Conservation (phyloP, 371 early-diverging fungal species). For the Mucor irregularis region DNA sequence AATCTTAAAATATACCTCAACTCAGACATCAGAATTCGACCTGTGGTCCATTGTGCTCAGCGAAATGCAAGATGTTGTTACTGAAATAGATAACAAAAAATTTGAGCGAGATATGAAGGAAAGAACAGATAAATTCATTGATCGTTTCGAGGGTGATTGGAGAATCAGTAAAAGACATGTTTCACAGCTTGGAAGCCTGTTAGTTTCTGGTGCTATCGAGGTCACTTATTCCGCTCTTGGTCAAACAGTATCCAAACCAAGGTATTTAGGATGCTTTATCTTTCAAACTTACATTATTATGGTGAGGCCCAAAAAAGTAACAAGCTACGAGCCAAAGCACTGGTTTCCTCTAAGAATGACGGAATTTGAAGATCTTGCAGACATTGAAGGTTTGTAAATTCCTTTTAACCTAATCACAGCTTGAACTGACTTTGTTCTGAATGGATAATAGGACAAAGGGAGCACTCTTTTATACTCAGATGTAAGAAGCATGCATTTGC, state of each 20-base stretch:
- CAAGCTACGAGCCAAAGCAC: conserved; percentile 54
- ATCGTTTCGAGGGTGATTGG: conserved; percentile 45
- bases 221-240: conserved; percentile 45
- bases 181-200: conserved; percentile 31
- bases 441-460: conserved; percentile 35
- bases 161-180: conserved; percentile 33
- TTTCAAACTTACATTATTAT: conserved; percentile 55
- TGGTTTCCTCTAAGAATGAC: conserved; percentile 58
- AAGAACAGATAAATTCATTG: conserved; percentile 37
- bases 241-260: conserved; percentile 36
- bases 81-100: conserved; percentile 38
- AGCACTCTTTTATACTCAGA: conserved; percentile 37
- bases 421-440: too few relatives aligned
- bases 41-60: conserved; percentile 25
- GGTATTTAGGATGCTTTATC: conserved; percentile 56
- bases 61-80: conserved; percentile 36
- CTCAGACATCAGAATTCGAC: conserved; percentile 25
- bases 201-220: conserved; percentile 45
- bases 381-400: conserved; percentile 50
- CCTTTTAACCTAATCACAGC: too few relatives aligned
- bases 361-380: conserved; percentile 44
- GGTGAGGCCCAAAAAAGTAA: conserved; percentile 55
- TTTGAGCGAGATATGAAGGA: conserved; percentile 34
- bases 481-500: conserved; percentile 48
- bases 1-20: conserved; percentile 37